Conservation (phyloP, 148 eudicot species). For the Cornus controversa region DNA sequence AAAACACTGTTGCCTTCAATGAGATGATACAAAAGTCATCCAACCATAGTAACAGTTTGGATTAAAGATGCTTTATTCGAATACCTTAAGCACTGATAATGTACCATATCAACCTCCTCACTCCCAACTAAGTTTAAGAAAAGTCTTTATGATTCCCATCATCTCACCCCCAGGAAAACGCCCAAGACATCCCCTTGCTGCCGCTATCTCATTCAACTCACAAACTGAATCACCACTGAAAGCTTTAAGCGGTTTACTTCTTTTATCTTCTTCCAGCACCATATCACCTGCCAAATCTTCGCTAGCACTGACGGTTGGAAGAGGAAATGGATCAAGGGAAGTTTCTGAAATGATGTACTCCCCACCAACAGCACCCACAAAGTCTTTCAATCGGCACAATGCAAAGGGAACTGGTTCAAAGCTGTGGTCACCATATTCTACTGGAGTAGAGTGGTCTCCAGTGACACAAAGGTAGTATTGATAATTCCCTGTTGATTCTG, state of each 20-base stretch:
- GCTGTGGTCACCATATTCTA: constrained; percentile 99
- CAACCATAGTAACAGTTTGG: not conserved
- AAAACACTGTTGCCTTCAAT: not conserved
- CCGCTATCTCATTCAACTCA: constrained; percentile 72
- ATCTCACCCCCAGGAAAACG: constrained; percentile 94
- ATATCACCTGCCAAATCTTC: constrained; percentile 46
- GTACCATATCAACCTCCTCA: not conserved
- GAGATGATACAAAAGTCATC: not conserved
- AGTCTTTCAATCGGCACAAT: constrained; percentile 75
- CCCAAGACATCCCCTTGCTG: constrained; percentile 90
- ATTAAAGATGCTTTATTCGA: no score
- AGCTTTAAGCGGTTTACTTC: constrained; percentile 25
- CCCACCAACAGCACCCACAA: constrained; percentile 83
- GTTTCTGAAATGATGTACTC: constrained; percentile 45
- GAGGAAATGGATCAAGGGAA: constrained; percentile 80
- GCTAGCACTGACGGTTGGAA: constrained; percentile 59
- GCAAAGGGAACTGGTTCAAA: constrained; percentile 93
- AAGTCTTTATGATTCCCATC: constrained; percentile 86
- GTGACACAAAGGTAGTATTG: constrained; percentile 78
- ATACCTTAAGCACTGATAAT: not conserved
- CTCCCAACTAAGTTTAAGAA: constrained; percentile 36
- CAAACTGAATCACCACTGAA: constrained; percentile 63
- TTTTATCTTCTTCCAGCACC: constrained; percentile 21
- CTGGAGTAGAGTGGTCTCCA: constrained; percentile 96
- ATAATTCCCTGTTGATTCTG: constrained; percentile 65